A percentile compares a stretch with the other conserved stretches of the same genome.
Conservation (phyloP, 2,329 filamentous ascomycete species). For the Aphanoascus verrucosus region DNA sequence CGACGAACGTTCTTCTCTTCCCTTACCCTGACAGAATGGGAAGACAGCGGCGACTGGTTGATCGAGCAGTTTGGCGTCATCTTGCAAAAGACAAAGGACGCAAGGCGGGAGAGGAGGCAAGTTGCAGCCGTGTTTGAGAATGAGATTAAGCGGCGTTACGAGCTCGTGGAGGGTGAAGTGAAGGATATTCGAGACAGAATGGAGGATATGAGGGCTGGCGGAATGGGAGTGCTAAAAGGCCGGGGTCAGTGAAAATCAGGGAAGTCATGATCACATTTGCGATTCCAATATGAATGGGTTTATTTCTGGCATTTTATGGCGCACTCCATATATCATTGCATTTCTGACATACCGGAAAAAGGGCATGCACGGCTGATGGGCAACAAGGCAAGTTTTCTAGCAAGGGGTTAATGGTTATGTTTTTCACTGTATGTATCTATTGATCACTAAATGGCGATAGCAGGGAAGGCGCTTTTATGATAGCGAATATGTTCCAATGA, state of each 20-base stretch:
- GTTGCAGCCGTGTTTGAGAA: conserved; percentile 45
- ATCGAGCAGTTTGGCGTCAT: conserved; percentile 45
- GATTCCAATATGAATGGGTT: neutral
- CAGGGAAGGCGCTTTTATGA: neutral
- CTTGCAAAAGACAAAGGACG: conserved; percentile 42
- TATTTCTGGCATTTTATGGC: conserved; percentile 10
- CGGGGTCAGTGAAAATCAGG: conserved; percentile 14
- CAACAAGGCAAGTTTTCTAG: neutral
- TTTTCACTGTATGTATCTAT: neutral
- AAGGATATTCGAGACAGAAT: conserved; percentile 41
- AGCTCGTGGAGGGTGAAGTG: conserved; percentile 41
- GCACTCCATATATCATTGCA: conserved; percentile 7
- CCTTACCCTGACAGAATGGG: conserved; percentile 47
- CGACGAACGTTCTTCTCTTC: conserved; percentile 43
- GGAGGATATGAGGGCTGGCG: conserved; percentile 45
- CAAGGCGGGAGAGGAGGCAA: conserved; percentile 44
- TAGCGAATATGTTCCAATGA: neutral
- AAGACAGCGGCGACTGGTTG: conserved; percentile 52
- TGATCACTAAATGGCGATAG: neutral
- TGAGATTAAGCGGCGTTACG: conserved; percentile 45
- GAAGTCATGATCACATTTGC: no score
- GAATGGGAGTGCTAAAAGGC: conserved; percentile 42
- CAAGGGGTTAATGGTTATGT: neutral
- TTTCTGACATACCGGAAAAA: neutral
- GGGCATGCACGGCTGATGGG: neutral